Evolutionary conservation across 805 yeast genomes (phyloP).

Genomic region (Naumovozyma castellii): DNA sequence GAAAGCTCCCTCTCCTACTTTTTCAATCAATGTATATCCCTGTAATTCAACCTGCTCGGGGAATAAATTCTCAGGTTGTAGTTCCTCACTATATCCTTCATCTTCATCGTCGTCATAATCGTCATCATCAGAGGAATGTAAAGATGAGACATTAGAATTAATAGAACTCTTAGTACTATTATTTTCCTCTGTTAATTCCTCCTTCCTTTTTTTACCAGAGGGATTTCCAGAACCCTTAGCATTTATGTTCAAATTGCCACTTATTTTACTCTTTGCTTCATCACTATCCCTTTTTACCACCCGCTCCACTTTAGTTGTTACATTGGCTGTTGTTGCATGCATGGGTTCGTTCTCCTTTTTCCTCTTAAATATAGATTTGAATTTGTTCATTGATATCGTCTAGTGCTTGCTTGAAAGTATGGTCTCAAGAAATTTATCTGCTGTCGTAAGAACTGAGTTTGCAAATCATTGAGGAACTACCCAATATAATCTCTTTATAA

Average conservation of each 20-base stretch:
- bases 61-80: conserved; percentile 16
- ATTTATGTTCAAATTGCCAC: background rate
- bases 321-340: background rate
- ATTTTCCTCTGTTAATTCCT: background rate
- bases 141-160: background rate
- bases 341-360: conserved; percentile 1
- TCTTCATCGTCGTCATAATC: conserved; percentile 9
- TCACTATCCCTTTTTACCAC: background rate
- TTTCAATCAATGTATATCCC: conserved; percentile 34
- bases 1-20: conserved; percentile 78
- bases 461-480: too few relatives aligned
- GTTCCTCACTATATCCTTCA: conserved; percentile 7
- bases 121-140: conserved; percentile 1
- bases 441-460: too few relatives aligned
- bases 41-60: conserved; percentile 30
- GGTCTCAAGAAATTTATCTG: too few relatives aligned
- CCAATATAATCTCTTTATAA: too few relatives aligned
- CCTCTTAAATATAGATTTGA: conserved; percentile 8
- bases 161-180: too few relatives aligned
- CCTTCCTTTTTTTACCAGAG: background rate
- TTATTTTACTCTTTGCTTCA: background rate
- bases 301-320: background rate
- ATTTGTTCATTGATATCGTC: conserved; percentile 7
- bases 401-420: too few relatives aligned
- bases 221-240: background rate